Evolutionary conservation across 257 asterid species (phyloP), one percentile per base, ranked within the genome.

Genomic region (Nicotiana tomentosiformis): DNA sequence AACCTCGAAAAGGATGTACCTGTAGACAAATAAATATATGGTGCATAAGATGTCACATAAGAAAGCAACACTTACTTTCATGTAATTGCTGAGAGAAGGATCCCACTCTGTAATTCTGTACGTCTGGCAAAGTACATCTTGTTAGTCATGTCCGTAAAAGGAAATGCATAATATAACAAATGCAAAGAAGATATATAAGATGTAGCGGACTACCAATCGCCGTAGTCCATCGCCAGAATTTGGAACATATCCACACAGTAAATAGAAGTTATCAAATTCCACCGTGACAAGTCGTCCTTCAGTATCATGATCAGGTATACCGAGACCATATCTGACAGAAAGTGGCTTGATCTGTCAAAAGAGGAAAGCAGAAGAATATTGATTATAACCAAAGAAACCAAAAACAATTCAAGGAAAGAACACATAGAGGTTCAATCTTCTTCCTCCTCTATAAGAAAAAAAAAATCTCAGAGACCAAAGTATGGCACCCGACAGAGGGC

Each of bases 211-310:
- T 93, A 96, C 97, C 97, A 96, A 92, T 87, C 98, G 93, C 82
- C 78, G 91, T 43, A 96, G 92, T 84, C 99, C 98, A 82, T 94
- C 97, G 29, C 99, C 95, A 83, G 99, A 96, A 88, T 96, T 96
- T 60, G 98, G 99, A 87, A 96, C 97, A 81, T 96, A 96, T 83
- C 90, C 89, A 87, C 87, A 78, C 87, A 96, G 86, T 82, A 96
- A 87, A 86, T 89, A 96, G 83, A 94, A 96, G 80, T 82, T 66
- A 58, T 93, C 97, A 70, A 93, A 96, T 81, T 96, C 99, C 87
- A 91, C 91, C 0, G 98, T 96, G 84, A 96, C 93, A 81, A 96
- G 97, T 77, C 98, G 96, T 56, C 99, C 98, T 92, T 96, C 99
- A 43, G 93, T 81, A 82, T 96, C 99, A 77, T 96, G 99, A 86